Percentiles rank a stretch among this genome's conserved stretches.
Evolutionary conservation across 2,329 filamentous ascomycete genomes (phyloP).

Genomic region (Exophiala calicioides): DNA sequence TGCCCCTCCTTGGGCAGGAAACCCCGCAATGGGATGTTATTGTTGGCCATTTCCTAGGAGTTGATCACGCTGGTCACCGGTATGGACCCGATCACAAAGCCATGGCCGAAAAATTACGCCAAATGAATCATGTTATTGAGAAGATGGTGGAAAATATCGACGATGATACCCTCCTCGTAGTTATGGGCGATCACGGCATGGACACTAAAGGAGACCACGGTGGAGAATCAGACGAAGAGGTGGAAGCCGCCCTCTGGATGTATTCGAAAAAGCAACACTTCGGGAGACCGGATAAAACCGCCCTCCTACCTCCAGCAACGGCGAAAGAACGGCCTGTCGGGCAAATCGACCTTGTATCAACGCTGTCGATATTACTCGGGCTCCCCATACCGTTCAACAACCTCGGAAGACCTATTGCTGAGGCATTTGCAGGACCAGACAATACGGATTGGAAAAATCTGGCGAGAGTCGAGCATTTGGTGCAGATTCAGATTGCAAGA

Average conservation of each 20-base stretch:
- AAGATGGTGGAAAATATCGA: conserved; percentile 72
- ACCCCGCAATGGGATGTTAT: conserved; percentile 84
- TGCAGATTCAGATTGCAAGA: conserved; percentile 81
- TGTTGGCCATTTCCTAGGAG: conserved; percentile 89
- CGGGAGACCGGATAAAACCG: conserved; percentile 68
- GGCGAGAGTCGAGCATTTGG: conserved; percentile 72
- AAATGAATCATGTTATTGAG: conserved; percentile 83
- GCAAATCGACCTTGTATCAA: conserved; percentile 96
- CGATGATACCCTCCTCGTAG: conserved; percentile 81
- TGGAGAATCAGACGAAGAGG: conserved; percentile 95
- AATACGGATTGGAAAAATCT: conserved; percentile 70
- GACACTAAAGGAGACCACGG: conserved; percentile 95
- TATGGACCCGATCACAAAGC: conserved; percentile 92
- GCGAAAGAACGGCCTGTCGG: conserved; percentile 75
- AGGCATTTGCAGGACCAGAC: conserved; percentile 68
- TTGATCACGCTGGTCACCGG: conserved; percentile 94
- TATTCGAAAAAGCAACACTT: conserved; percentile 88
- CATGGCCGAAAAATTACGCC: conserved; percentile 84
- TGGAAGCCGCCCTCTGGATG: conserved; percentile 96
- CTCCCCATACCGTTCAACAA: conserved; percentile 96
- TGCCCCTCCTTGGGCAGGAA: conserved; percentile 71
- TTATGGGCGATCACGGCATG: conserved; percentile 99
- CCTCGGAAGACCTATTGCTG: conserved; percentile 86
- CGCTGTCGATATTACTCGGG: conserved; percentile 80
- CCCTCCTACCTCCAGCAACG: conserved; percentile 60